A percentile compares a stretch with the other conserved stretches of the same genome.
These are phyloP conservation scores for Catunica adiposa DNA, from an alignment of 2,329 filamentous ascomycete species.

Conservation along the genomic window DNA sequence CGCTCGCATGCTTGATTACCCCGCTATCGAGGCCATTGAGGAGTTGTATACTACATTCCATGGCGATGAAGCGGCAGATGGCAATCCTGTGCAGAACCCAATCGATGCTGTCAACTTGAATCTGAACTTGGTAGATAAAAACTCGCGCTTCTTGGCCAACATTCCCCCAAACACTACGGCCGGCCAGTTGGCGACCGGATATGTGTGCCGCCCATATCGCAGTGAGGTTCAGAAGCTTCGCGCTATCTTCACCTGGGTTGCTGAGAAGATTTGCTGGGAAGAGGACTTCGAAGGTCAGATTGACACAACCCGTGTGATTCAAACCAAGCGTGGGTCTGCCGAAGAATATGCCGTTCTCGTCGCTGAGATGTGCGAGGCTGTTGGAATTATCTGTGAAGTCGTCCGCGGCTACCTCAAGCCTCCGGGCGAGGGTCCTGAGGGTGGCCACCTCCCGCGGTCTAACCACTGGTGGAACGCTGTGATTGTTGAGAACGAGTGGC, in stretches of 20 bases:
- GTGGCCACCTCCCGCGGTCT: conserved; percentile 64
- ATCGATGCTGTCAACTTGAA: conserved; percentile 69
- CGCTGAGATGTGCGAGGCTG: conserved; percentile 80
- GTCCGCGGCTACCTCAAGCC: conserved; percentile 81
- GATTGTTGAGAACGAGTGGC: conserved; percentile 85
- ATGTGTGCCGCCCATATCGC: conserved; percentile 83
- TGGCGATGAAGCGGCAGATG: conserved; percentile 79
- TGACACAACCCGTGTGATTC: conserved; percentile 69
- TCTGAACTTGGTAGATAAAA: conserved; percentile 83
- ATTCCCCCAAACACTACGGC: conserved; percentile 71
- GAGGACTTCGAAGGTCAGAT: conserved; percentile 78
- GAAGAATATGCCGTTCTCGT: conserved; percentile 83
- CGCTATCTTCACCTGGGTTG: conserved; percentile 93
- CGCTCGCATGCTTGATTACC: conserved; percentile 87
- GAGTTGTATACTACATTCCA: conserved; percentile 71
- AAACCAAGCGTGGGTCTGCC: conserved; percentile 66
- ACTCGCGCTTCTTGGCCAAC: conserved; percentile 73
- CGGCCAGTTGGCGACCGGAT: conserved; percentile 68
- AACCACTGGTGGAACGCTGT: conserved; percentile 99
- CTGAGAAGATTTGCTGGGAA: conserved; percentile 91
- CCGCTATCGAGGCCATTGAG: conserved; percentile 76
- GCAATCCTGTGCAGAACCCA: conserved; percentile 63
- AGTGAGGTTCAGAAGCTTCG: conserved; percentile 85
- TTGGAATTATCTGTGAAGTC: conserved; percentile 75
- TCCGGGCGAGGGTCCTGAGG: conserved; percentile 68